A percentile compares a stretch with the other conserved stretches of the same genome.
phyloP scores from a whole-genome alignment of 805 yeast species.

The Kurtzmaniella cleridarum region DNA sequence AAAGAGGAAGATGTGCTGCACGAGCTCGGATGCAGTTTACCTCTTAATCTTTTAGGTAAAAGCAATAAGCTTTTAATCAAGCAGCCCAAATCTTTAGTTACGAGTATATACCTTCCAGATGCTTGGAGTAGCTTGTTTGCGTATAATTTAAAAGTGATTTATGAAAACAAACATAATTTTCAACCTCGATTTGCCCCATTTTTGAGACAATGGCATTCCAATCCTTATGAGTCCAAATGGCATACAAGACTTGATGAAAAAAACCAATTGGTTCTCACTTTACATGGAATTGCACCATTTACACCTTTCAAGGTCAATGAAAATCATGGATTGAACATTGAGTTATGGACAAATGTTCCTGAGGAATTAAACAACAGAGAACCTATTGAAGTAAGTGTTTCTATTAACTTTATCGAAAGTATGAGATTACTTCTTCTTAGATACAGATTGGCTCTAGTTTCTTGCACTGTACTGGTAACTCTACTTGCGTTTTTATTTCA shows the following conservation, averaged over 20 bases:
- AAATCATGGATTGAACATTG: conserved; percentile 30
- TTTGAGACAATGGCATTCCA: conserved; percentile 58
- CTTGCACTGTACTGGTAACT: conserved; percentile 62
- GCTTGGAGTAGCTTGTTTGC: conserved; percentile 61
- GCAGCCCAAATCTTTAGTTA: conserved; percentile 37
- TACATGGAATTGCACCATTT: conserved; percentile 68
- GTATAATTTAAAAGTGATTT: conserved; percentile 31
- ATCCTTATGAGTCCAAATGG: conserved; percentile 78
- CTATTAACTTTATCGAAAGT: conserved; percentile 54
- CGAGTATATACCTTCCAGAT: conserved; percentile 46
- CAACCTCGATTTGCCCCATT: conserved; percentile 48
- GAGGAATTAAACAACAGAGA: conserved; percentile 16
- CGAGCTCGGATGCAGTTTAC: too few relatives aligned
- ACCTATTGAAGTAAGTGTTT: conserved; percentile 34
- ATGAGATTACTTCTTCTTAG: conserved; percentile 66
- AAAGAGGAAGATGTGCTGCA: too few relatives aligned
- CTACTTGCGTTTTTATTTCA: conserved; percentile 52
- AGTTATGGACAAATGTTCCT: conserved; percentile 44
- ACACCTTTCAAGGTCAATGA: conserved; percentile 46
- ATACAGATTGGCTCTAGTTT: conserved; percentile 68
- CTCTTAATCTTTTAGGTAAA: too few relatives aligned
- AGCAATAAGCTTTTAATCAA: too few relatives aligned
- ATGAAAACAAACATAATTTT: conserved; percentile 5
- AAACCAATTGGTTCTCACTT: conserved; percentile 16
- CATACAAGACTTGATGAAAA: conserved; percentile 45